A percentile compares a stretch with the other conserved stretches of the same genome.
These are phyloP conservation scores for Clarireedia hainanense DNA, from an alignment of 2,329 filamentous ascomycete species.

Conservation along the genomic window DNA sequence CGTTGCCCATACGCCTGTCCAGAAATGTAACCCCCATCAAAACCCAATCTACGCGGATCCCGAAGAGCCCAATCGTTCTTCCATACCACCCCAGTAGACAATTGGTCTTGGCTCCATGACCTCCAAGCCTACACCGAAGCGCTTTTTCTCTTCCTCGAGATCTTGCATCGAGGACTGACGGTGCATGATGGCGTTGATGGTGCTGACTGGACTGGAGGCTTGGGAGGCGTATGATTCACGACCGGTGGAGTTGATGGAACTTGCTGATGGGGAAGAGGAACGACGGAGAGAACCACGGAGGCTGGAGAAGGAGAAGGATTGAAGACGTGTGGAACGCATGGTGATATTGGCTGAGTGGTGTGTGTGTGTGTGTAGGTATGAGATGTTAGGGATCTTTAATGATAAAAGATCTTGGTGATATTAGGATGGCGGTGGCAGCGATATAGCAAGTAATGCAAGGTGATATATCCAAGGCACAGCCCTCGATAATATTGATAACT, in stretches of 20 bases:
- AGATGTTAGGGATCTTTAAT: not conserved
- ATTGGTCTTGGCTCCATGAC: slow-evolving; percentile 55
- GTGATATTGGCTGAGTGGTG: slow-evolving; percentile 5
- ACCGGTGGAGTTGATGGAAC: slow-evolving; percentile 24
- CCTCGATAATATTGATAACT: not conserved
- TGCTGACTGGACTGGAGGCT: slow-evolving; percentile 35
- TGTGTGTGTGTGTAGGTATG: not conserved
- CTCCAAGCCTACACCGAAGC: slow-evolving; percentile 44
- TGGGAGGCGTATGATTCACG: slow-evolving; percentile 36
- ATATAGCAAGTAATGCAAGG: not conserved
- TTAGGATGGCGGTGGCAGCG: not conserved
- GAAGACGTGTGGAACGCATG: slow-evolving; percentile 28
- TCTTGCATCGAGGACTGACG: slow-evolving; percentile 50
- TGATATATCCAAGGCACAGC: slow-evolving; percentile 3
- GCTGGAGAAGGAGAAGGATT: slow-evolving; percentile 38
- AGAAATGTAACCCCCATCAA: not conserved
- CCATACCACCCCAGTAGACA: slow-evolving; percentile 55
- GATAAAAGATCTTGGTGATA: not conserved
- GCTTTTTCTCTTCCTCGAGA: slow-evolving; percentile 48
- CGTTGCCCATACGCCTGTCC: not conserved
- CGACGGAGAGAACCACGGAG: slow-evolving; percentile 48
- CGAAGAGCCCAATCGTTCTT: slow-evolving; percentile 44
- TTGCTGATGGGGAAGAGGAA: slow-evolving; percentile 33
- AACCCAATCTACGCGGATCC: slow-evolving; percentile 6
- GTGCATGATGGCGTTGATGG: slow-evolving; percentile 52